These are phyloP conservation scores for Gossypium bickii DNA, from an alignment of 345 rosid genomes.

Conservation along the genomic window DNA sequence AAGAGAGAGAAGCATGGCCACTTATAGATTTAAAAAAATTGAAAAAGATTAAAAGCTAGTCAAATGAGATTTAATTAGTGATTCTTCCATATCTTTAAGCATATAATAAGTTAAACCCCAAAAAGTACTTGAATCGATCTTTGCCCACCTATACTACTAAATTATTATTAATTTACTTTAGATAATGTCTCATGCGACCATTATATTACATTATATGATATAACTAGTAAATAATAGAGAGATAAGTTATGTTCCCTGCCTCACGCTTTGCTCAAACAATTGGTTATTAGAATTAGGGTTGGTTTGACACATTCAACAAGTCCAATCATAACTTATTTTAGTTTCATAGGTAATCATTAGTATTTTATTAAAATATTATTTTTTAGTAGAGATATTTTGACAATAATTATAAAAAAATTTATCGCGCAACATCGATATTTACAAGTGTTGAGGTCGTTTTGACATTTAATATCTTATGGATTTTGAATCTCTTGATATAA, in stretches of 20 bases:
- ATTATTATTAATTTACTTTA: not conserved
- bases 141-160: not conserved
- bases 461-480: too few relatives aligned
- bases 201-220: not conserved
- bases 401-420: too few relatives aligned
- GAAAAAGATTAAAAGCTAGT: not conserved
- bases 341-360: not conserved
- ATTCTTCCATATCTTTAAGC: conserved; percentile 2
- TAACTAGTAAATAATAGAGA: not conserved
- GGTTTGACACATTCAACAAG: not conserved
- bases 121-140: not conserved
- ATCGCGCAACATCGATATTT: too few relatives aligned
- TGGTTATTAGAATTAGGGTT: conserved; percentile 6
- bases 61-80: not conserved
- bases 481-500: too few relatives aligned
- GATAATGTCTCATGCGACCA: not conserved
- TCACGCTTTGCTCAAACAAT: conserved; percentile 9
- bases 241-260: not conserved
- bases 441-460: too few relatives aligned
- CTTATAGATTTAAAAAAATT: not conserved
- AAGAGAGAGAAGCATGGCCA: not conserved
- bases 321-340: not conserved
- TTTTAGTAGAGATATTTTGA: too few relatives aligned
- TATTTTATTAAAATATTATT: too few relatives aligned
- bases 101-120: not conserved